Percentiles rank a stretch among this genome's conserved stretches.
phyloP scores from a whole-genome alignment of 352 stramenopile species.

The Globisporangium carolinianum region DNA sequence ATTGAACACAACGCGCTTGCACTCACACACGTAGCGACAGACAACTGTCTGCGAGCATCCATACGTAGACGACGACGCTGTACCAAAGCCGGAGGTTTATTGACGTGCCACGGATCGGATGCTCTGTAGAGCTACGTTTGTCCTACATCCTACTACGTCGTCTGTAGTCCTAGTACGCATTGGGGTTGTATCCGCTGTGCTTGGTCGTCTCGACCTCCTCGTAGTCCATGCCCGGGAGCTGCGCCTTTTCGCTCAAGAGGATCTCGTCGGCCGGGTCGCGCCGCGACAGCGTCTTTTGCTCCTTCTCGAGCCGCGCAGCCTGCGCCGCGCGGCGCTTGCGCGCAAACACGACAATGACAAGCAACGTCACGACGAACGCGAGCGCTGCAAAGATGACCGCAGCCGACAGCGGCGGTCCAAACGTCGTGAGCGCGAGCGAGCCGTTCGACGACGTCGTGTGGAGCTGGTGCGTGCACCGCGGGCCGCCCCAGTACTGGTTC shows the following conservation, averaged over 20 bases:
- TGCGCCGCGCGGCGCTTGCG: slow-evolving; percentile 25
- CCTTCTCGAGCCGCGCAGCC: slow-evolving; percentile 19
- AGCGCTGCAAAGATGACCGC: slow-evolving; percentile 19
- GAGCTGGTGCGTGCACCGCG: slow-evolving; percentile 55
- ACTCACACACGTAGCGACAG: too few species aligned
- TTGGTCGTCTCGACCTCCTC: slow-evolving; percentile 21
- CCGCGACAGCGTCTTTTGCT: slow-evolving; percentile 32
- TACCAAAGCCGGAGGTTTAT: too few species aligned
- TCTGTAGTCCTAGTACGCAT: too few species aligned
- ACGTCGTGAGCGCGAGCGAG: slow-evolving; percentile 10
- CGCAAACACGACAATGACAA: slow-evolving; percentile 35
- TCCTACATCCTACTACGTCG: too few species aligned
- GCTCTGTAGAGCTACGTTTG: too few species aligned
- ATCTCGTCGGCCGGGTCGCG: slow-evolving; percentile 22
- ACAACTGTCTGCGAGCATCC: too few species aligned
- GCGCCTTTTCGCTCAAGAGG: slow-evolving; percentile 17
- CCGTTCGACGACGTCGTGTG: slow-evolving; percentile 9
- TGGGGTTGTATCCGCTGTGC: slow-evolving; percentile 16
- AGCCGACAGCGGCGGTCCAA: slow-evolving; percentile 23
- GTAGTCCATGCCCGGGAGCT: slow-evolving; percentile 16
- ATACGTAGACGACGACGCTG: too few species aligned
- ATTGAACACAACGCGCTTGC: too few species aligned
- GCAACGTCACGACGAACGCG: slow-evolving; percentile 27
- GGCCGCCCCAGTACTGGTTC: slow-evolving; percentile 52
- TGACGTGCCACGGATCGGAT: too few species aligned